Evolutionary conservation across 2,329 filamentous ascomycete species (phyloP).

Genomic region (Epicoccum nigrum): DNA sequence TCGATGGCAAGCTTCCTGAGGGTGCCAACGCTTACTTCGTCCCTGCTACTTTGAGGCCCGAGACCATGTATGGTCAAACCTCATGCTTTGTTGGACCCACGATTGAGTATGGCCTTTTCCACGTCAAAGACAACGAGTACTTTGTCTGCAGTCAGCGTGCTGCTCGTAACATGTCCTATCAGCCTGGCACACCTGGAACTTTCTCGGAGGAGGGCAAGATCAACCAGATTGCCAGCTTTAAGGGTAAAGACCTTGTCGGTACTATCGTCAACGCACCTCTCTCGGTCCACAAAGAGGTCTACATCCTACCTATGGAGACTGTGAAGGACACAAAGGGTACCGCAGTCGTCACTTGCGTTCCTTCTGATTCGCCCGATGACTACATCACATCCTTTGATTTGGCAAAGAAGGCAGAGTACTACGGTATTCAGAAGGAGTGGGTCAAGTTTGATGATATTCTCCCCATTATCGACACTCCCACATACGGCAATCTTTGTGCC

Average conservation of each 20-base stretch:
- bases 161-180: conserved; percentile 95
- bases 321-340: conserved; percentile 94
- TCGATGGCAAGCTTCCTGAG: conserved; percentile 79
- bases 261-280: conserved; percentile 90
- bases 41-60: conserved; percentile 87
- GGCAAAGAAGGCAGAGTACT: conserved; percentile 90
- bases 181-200: conserved; percentile 71
- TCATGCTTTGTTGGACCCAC: conserved; percentile 94
- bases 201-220: conserved; percentile 78
- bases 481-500: conserved; percentile 84
- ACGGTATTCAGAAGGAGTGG: conserved; percentile 97
- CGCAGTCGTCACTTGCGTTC: conserved; percentile 93
- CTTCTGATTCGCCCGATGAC: conserved; percentile 94
- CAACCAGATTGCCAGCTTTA: conserved; percentile 74
- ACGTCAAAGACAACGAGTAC: conserved; percentile 70
- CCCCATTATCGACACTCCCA: conserved; percentile 77
- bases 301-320: conserved; percentile 93
- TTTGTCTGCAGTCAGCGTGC: conserved; percentile 81
- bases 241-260: conserved; percentile 81
- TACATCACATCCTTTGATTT: conserved; percentile 88
- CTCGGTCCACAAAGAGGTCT: conserved; percentile 77
- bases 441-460: conserved; percentile 81
- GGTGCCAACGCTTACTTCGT: conserved; percentile 85
- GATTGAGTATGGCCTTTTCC: conserved; percentile 88
- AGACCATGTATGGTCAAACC: conserved; percentile 99